Evolutionary conservation across 176 grass and related monocot species (phyloP).

Genomic region (Rhynchospora tenuis): DNA sequence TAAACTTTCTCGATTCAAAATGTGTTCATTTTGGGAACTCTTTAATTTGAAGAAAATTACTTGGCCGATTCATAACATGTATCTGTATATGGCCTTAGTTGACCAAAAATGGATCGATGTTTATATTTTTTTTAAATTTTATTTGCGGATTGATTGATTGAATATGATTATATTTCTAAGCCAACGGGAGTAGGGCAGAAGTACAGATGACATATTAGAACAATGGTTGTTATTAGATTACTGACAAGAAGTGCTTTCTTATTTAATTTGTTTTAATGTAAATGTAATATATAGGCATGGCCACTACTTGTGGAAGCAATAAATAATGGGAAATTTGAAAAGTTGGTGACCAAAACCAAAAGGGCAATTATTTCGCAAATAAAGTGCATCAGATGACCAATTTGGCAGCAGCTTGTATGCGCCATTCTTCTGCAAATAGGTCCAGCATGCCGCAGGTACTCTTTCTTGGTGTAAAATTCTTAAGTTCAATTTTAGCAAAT

Average conservation of each 20-base stretch:
- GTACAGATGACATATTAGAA: not conserved
- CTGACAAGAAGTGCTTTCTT: not conserved
- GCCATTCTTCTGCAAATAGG: slow-evolving; percentile 61
- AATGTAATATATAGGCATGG: slow-evolving; percentile 34
- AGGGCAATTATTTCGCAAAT: slow-evolving; percentile 30
- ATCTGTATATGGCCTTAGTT: no score
- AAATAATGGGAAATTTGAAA: slow-evolving; percentile 38
- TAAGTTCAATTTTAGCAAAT: not conserved
- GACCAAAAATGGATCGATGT: no score
- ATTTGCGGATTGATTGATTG: no score
- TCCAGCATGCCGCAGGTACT: slow-evolving; percentile 69
- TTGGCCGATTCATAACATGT: no score
- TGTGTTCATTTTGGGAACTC: no score
- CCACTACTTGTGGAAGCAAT: slow-evolving; percentile 52
- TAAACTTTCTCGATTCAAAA: no score
- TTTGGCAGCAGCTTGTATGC: slow-evolving; percentile 61
- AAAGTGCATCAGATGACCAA: slow-evolving; percentile 72
- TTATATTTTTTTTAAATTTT: no score
- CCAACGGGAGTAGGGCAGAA: no score
- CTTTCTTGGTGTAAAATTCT: not conserved
- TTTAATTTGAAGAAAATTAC: no score
- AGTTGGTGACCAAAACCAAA: slow-evolving; percentile 46
- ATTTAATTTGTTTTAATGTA: not conserved
- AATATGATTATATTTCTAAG: no score
- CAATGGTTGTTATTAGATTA: not conserved